Evolutionary conservation across 2,329 filamentous ascomycete species (phyloP), one percentile per base, ranked within the genome.

Genomic region (Myriosclerotinia scirpicola): DNA sequence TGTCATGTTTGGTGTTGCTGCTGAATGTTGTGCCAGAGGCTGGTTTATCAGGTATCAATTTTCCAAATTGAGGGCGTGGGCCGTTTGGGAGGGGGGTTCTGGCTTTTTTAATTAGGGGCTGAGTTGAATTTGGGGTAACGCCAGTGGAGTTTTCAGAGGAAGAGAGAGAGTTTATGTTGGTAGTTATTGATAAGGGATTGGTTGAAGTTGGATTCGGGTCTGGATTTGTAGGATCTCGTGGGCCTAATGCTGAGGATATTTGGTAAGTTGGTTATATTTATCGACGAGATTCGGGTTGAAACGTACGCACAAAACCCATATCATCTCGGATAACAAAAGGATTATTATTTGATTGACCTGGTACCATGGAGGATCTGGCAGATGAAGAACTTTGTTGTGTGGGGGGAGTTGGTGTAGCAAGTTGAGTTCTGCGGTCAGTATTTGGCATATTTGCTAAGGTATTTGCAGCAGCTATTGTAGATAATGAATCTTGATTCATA

Each of bases 301-400:
- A 61, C 14, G 58, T 61, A 50, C 58, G 58, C 20, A 61, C 14
- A 26, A 61, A 61, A 1, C 58, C 44, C 58, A 61, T 50, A 20
- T 40, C 30, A 36, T 38, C 44, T 38, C 8, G 30, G n/a, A 61
- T 61, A 22, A 61, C 9, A 14, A 61, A 61, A 20, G 58, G 44
- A 20, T 61, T 61, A 5, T 38, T 12, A 38, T 5, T 38, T 5
- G n/a, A 61, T 14, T 50, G n/a, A 7, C 15, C 34, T 1, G 20
- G 44, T 20, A 8, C 6, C 14, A 26, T 11, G 17, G 20, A n/a
- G 26, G 44, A 6, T 12, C 30, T 14, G 15, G 6, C n/a, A 38
- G n/a, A 17, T 0, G 34, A 61, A 26, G 44, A 5, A 20, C 46
- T 40, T 52, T 52, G 20, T 15, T 50, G n/a, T 15, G 15, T 12